Base-by-base conservation (phyloP, 148 eudicot species). In the Pharnaceum exiguum region DNA sequence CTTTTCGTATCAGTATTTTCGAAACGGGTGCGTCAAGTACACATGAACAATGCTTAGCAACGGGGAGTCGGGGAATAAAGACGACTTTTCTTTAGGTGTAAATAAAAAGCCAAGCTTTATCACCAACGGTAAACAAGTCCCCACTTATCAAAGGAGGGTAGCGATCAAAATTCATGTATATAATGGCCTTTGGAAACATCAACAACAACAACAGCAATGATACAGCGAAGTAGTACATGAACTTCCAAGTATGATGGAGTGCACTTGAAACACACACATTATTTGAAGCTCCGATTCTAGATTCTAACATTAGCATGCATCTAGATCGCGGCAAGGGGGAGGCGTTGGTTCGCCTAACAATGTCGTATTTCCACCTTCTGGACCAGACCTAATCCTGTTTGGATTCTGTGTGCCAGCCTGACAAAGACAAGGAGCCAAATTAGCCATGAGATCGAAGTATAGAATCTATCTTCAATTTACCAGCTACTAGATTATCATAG, bases 321-420 rank as follows among this genome's bases (percentile, higher is more conserved):
- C 95, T 63, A 90, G 84, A 71, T 90, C 90, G 57, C 95, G 75
- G 63, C 88, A 90, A 42, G 85, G 89, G 33, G 97, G 97, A n/a
- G 97, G 76, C 81, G 65, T 81, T 12, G 97, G 97, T 50, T 90
- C 95, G 33, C 86, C 60, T 60, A 90, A 66, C 83, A 90, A 79
- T 36, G 97, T 83, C 33, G 79, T 77, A 54, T 79, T 86, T 58
- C 97, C 95, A 23, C 95, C 97, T 71, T 82, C 91, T 6, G 97
- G 97, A 1, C 88, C 90, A 28, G 66, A 63, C 45, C 69, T 82
- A 40, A 72, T 65, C 52, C 97, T 79, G 18, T 62, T 45, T 3
- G 88, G 81, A 46, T 86, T 86, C 66, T 86, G 97, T 5, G 97
- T 90, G 69, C 97, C 97, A 55, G 69, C 82, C 97, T 90, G 75